These are phyloP conservation scores for Pythium sp. DNA, from an alignment of 352 stramenopile genomes.

Conservation along the genomic window DNA sequence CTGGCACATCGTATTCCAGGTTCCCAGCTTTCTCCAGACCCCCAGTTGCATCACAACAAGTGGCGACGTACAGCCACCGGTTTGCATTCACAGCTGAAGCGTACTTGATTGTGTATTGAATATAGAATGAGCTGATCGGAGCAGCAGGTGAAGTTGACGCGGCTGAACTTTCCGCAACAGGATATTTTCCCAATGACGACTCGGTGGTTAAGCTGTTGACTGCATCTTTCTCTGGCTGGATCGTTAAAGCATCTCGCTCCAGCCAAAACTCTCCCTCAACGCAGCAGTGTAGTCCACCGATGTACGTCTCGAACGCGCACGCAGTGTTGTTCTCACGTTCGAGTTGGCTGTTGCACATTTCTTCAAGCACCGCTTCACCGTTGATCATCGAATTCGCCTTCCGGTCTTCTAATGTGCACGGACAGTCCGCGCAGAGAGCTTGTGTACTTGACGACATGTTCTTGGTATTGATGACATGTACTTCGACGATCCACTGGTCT, in stretches of 20 bases:
- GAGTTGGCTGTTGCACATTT: slow-evolving; percentile 11
- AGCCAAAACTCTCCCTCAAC: slow-evolving; percentile 14
- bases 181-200: not conserved
- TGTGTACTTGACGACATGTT: slow-evolving; percentile 1
- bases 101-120: slow-evolving; percentile 14
- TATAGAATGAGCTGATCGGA: slow-evolving; percentile 14
- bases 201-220: not conserved
- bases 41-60: slow-evolving; percentile 13
- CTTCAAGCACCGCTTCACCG: not conserved
- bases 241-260: slow-evolving; percentile 9
- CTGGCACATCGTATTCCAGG: slow-evolving; percentile 12
- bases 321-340: slow-evolving; percentile 10
- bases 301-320: slow-evolving; percentile 14
- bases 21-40: slow-evolving; percentile 5
- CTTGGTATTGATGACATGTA: slow-evolving; percentile 13
- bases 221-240: not conserved
- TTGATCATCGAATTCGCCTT: slow-evolving; percentile 17
- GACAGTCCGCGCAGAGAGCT: slow-evolving; percentile 6
- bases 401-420: slow-evolving; percentile 12
- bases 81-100: not conserved
- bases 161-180: not conserved
- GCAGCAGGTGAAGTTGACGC: not conserved
- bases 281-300: slow-evolving; percentile 14
- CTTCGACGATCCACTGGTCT: slow-evolving; percentile 11
- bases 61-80: slow-evolving; percentile 12